Percentiles rank a stretch among this genome's conserved stretches.
Conservation (phyloP, 2,329 filamentous ascomycete genomes). For the Elsinoe batatas region DNA sequence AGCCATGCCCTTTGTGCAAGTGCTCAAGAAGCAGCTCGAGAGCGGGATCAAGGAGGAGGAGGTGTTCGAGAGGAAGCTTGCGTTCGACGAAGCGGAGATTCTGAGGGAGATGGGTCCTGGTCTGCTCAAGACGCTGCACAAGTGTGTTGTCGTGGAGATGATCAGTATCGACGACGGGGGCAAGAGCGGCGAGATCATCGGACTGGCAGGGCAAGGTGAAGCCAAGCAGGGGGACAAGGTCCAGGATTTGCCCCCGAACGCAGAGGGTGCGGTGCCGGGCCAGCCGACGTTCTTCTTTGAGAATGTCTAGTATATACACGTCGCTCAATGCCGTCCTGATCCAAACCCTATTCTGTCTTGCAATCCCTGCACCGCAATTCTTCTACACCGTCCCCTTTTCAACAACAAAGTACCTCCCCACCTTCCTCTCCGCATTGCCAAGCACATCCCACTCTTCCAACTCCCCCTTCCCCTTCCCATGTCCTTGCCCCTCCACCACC, state of each 20-base stretch:
- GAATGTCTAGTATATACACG: constrained; percentile 48
- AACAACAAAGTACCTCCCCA: constrained; percentile 69
- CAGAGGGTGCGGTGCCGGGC: constrained; percentile 71
- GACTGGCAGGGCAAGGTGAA: constrained; percentile 40
- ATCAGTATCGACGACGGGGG: constrained; percentile 61
- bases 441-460: constrained; percentile 61
- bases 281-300: constrained; percentile 75
- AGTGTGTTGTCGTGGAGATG: constrained; percentile 60
- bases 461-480: constrained; percentile 32
- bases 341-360: neutral
- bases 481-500: constrained; percentile 34
- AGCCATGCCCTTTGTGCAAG: constrained; percentile 93
- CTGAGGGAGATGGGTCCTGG: constrained; percentile 69
- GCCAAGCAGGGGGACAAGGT: constrained; percentile 47
- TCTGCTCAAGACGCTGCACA: constrained; percentile 64
- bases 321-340: neutral
- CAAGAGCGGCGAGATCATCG: constrained; percentile 51
- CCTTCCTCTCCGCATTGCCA: constrained; percentile 53
- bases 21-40: constrained; percentile 71
- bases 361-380: no score
- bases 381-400: constrained; percentile 44
- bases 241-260: constrained; percentile 47
- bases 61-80: constrained; percentile 74
- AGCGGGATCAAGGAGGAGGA: constrained; percentile 47
- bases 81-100: constrained; percentile 73